Evolutionary conservation across 805 yeast genomes (phyloP).

Genomic region (Lipomyces yamadae): DNA sequence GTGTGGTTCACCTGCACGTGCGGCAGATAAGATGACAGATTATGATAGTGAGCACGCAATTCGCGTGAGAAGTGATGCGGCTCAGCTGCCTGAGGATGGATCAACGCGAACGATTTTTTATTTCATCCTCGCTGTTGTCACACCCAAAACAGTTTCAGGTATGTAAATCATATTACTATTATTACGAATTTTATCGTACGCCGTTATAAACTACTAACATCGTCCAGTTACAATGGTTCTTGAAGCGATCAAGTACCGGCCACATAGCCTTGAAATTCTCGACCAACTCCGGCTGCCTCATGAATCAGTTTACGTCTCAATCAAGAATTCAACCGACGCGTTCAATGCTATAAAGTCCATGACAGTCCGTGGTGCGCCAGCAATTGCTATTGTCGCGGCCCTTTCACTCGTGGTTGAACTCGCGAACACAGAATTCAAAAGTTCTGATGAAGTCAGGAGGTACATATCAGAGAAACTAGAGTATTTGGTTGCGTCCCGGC

Average conservation of each 20-base stretch:
- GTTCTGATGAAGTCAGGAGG: slow-evolving; percentile 26
- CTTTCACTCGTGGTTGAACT: slow-evolving; percentile 80
- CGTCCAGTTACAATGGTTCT: slow-evolving; percentile 25
- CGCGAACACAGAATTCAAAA: slow-evolving; percentile 4
- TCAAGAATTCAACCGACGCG: slow-evolving; percentile 73
- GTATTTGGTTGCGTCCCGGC: slow-evolving; percentile 75
- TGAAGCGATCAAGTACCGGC: slow-evolving; percentile 35
- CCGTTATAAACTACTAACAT: not conserved
- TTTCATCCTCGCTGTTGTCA: not conserved
- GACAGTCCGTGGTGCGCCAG: slow-evolving; percentile 99
- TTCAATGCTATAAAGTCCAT: slow-evolving; percentile 79
- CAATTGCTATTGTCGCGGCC: slow-evolving; percentile 94
- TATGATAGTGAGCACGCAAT: no score
- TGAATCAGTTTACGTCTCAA: slow-evolving; percentile 66
- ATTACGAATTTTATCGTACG: not conserved
- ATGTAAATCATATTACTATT: not conserved
- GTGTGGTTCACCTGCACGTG: no score
- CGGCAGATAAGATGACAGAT: no score
- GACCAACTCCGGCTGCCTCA: slow-evolving; percentile 88
- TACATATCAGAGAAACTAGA: slow-evolving; percentile 59
- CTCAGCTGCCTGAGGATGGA: not conserved
- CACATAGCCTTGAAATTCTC: slow-evolving; percentile 59
- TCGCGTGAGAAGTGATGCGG: not conserved
- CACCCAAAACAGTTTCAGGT: not conserved
- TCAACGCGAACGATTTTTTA: not conserved